A percentile compares a stretch with the other conserved stretches of the same genome.
phyloP scores from a whole-genome alignment of 2,329 filamentous ascomycete genomes.

The Xylaria sp. region DNA sequence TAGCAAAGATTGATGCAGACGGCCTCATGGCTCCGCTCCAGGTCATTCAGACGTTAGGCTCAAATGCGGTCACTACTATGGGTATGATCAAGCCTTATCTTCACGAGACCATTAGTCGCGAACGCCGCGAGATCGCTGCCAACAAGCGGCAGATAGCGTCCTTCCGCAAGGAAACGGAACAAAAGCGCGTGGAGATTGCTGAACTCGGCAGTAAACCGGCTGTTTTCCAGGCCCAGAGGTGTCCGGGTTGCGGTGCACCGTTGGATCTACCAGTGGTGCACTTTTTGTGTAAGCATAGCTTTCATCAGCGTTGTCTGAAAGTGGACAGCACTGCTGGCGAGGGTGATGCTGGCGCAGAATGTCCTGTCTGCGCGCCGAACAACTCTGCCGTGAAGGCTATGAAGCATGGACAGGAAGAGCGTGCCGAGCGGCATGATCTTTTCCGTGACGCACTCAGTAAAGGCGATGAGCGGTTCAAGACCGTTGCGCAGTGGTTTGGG shows the following conservation, averaged over 20 bases:
- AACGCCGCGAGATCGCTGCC: conserved; percentile 73
- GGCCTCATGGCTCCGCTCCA: conserved; percentile 93
- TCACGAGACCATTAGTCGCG: conserved; percentile 78
- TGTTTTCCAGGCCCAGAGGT: conserved; percentile 86
- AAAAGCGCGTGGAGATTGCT: conserved; percentile 71
- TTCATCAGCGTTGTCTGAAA: conserved; percentile 86
- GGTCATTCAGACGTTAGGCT: conserved; percentile 84
- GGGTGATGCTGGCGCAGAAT: conserved; percentile 57
- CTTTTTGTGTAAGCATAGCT: conserved; percentile 94
- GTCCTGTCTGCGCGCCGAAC: conserved; percentile 74
- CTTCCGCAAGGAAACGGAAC: conserved; percentile 76
- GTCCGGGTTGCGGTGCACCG: conserved; percentile 70
- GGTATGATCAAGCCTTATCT: conserved; percentile 95
- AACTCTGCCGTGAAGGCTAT: conserved; percentile 89
- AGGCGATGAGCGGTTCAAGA: conserved; percentile 80
- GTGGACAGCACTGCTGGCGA: conserved; percentile 26
- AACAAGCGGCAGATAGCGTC: conserved; percentile 79
- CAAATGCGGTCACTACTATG: conserved; percentile 77
- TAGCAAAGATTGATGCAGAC: conserved; percentile 83
- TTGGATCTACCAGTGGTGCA: conserved; percentile 89
- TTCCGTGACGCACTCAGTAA: conserved; percentile 73
- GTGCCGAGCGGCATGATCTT: conserved; percentile 79
- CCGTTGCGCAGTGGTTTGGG: conserved; percentile 91
- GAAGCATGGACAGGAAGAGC: conserved; percentile 77
- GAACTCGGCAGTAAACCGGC: conserved; percentile 74